Base-by-base conservation (phyloP, 2,329 filamentous ascomycete genomes). In the Xylaria sp. region DNA sequence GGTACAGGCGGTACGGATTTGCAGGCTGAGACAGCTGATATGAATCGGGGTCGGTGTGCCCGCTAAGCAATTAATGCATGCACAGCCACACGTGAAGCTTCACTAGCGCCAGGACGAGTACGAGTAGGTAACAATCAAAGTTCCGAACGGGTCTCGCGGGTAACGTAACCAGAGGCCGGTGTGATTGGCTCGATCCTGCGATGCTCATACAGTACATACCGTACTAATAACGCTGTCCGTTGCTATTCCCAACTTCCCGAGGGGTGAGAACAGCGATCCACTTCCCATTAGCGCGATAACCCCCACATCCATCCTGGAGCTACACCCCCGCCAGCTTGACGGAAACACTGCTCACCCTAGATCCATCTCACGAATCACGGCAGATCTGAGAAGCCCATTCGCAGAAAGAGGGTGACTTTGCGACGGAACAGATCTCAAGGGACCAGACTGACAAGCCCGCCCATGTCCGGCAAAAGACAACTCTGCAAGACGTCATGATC, bases 401-500 rank as follows among this genome's bases (percentile, higher is more conserved):
- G 44, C 48, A 53, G 18, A 49, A 30, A 39, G 16, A 52, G 6
- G 42, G 42, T 46, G 7, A 62, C 8, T 56, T 52, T 60, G 57
- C 59, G 62, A 58, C 57, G 8, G 39, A 53, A 10, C 54, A 39
- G 39, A 50, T 52, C 35, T 34, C 49, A 11, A 30, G 23, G 6
- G n/a, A 37, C 19, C 18, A 37, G 50, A 34, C 9, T 46, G 5
- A 46, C 16, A 30, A 37, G 49, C 42, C 46, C 44, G 52, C 59
- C 39, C 47, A 60, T 63, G 58, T 58, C 58, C 30, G 55, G 57
- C 16, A 13, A 37, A 57, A 55, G 51, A 19, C 42, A 47, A 7
- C 19, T 9, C 19, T 57, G 8, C 9, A 42, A 42, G 11, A 42
- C 60, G 77, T 67, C 67, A 99, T 99, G 94, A 97, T 99, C 76